Evolutionary conservation across 306 rosid genomes (phyloP).

Genomic region (Medicago lupulina): DNA sequence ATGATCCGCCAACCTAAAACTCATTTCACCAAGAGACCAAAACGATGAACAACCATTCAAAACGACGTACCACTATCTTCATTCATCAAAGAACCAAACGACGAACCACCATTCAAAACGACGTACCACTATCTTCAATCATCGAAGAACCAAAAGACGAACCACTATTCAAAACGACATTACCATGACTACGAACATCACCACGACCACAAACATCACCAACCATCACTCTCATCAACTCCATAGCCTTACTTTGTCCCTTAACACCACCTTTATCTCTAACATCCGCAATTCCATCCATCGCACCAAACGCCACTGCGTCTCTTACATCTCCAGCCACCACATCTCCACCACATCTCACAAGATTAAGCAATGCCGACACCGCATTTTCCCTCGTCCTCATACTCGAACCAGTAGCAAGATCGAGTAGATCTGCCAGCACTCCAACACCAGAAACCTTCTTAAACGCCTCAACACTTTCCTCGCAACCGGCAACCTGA

Average conservation of each 20-base stretch:
- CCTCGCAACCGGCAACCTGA: constrained; percentile 82
- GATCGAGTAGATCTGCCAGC: constrained; percentile 69
- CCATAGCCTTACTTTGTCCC: constrained; percentile 67
- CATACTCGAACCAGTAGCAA: constrained; percentile 61
- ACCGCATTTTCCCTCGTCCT: constrained; percentile 84
- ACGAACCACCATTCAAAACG: constrained; percentile 42
- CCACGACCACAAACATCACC: constrained; percentile 35
- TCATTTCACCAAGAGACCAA: constrained; percentile 18
- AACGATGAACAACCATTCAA: constrained; percentile 47
- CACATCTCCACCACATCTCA: constrained; percentile 60
- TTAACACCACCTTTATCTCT: constrained; percentile 58
- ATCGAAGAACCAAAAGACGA: constrained; percentile 55
- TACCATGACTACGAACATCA: neutral
- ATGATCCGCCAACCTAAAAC: constrained; percentile 13
- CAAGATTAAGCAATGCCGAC: constrained; percentile 74
- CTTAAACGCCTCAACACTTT: constrained; percentile 70
- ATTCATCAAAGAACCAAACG: no score
- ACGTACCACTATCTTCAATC: constrained; percentile 12
- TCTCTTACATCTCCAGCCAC: constrained; percentile 61
- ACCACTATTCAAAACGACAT: constrained; percentile 36
- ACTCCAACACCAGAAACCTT: constrained; percentile 61
- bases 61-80: neutral
- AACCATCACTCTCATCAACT: constrained; percentile 56
- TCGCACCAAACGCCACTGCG: constrained; percentile 47
- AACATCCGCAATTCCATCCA: constrained; percentile 69